Evolutionary conservation across 495 filamentous ascomycete genomes (phyloP), one percentile per base, ranked within the genome.

Genomic region (Neurospora cerealis): DNA sequence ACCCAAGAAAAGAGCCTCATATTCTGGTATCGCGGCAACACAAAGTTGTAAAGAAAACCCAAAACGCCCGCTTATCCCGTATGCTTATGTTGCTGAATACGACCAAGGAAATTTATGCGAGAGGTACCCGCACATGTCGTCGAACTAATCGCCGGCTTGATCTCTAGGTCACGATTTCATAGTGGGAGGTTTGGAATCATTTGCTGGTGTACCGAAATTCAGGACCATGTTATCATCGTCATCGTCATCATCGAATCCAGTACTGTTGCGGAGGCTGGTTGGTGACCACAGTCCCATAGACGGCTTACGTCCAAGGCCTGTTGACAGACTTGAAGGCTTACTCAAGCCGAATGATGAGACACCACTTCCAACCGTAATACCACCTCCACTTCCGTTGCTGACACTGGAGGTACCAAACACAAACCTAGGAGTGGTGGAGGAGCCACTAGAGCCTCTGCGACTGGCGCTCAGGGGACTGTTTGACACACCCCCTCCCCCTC

Each of bases 221-320:
- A 85, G 74, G 9, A 87, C 73, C 77, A 88, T 83, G 66, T 66
- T 66, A 28, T 84, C 80, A 39, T 83, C 79, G 39, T 85, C 85
- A 19, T 81, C 78, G 3, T 85, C 82, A 13, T 83, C 83, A 5
- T 81, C 78, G 6, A 75, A 72, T 46, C 77, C 77, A 7, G 78
- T 72, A 7, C 81, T 76, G 7, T 78, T 76, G 3, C 77, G 76
- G 19, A 74, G 39, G 19, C 60, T 72, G 17, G 72, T 77, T 17
- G 82, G 83, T 28, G 79, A 78, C 84, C 83, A 86, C 42, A 80
- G 79, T 3, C 80, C 83, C 28, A 73, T 79, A 21, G 77, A 83
- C 17, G 76, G 77, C 72, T 69, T 75, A 36, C 75, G 78, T 3
- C 46, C 73, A n/a, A 75, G 70, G 9, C 75, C 62, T 38, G 74